Percentiles rank a stretch among this genome's conserved stretches.
These are phyloP conservation scores for Solanum hybrid DNA, from an alignment of 305 asterid genomes.

Conservation along the genomic window DNA sequence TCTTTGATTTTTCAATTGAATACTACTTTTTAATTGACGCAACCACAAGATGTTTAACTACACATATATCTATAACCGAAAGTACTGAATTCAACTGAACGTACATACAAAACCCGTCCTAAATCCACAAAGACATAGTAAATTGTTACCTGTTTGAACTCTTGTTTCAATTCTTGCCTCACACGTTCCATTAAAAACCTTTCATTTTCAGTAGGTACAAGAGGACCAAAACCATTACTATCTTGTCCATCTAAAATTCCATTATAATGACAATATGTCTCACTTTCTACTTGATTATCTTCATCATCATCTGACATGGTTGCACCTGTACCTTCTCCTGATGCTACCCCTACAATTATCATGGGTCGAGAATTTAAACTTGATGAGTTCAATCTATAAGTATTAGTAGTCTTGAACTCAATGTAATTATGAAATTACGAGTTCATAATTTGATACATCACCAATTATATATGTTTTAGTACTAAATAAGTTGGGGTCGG, in stretches of 20 bases:
- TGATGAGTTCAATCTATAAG: neutral
- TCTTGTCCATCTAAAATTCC: conserved; percentile 42
- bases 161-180: conserved; percentile 79
- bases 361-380: neutral
- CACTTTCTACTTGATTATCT: conserved; percentile 63
- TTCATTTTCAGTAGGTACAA: conserved; percentile 81
- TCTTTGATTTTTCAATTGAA: too few relatives aligned
- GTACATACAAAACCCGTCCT: neutral
- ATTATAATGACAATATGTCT: conserved; percentile 45
- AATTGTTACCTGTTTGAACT: conserved; percentile 65
- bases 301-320: conserved; percentile 97
- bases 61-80: neutral
- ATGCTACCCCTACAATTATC: conserved; percentile 50
- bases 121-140: neutral
- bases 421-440: neutral
- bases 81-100: neutral
- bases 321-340: conserved; percentile 91
- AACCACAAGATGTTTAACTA: neutral
- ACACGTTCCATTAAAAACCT: conserved; percentile 93
- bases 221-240: conserved; percentile 85
- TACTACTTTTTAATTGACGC: too few relatives aligned
- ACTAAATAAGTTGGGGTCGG: neutral
- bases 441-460: neutral
- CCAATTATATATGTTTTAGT: neutral
- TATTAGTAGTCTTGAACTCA: neutral